phyloP scores from a whole-genome alignment of 2,329 filamentous ascomycete species.

The Teratosphaeria nubilosa region DNA sequence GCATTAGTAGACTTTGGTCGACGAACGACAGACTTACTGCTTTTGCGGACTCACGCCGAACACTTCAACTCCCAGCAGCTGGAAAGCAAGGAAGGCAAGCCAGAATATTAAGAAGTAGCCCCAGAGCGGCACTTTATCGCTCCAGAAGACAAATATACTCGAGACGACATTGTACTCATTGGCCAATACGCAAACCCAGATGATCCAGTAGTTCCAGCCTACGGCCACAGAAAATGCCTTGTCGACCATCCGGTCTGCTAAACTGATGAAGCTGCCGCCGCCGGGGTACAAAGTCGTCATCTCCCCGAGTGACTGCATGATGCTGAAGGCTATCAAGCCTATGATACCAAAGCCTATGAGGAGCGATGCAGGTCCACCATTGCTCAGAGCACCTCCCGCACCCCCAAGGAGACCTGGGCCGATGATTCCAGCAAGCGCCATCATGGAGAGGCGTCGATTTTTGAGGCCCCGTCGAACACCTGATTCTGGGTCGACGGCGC shows the following conservation, averaged over 20 bases:
- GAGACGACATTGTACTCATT: conserved; percentile 64
- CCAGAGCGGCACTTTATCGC: conserved; percentile 36
- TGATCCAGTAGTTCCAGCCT: conserved; percentile 61
- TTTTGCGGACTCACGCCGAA: conserved; percentile 33
- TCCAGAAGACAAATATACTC: conserved; percentile 58
- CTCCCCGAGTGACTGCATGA: conserved; percentile 67
- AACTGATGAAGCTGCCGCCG: conserved; percentile 59
- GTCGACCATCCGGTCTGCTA: conserved; percentile 62
- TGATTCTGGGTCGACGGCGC: conserved; percentile 42
- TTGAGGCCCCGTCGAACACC: conserved; percentile 61
- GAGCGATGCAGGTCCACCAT: conserved; percentile 60
- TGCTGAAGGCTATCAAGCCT: conserved; percentile 55
- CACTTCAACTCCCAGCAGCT: conserved; percentile 31
- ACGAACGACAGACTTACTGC: not conserved
- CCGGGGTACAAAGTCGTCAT: conserved; percentile 64
- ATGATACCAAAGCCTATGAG: conserved; percentile 65
- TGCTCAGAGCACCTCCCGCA: conserved; percentile 56
- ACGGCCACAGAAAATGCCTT: conserved; percentile 58
- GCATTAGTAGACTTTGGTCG: not conserved
- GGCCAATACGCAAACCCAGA: conserved; percentile 52
- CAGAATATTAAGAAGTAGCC: conserved; percentile 33
- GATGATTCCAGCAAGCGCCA: conserved; percentile 41
- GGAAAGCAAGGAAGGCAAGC: conserved; percentile 26
- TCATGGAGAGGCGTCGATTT: conserved; percentile 56
- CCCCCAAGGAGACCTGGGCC: conserved; percentile 65